A percentile compares a stretch with the other conserved stretches of the same genome.
These are phyloP conservation scores for Chimonanthus salicifolius DNA, from an alignment of 164 flowering plant genomes.

Conservation along the genomic window DNA sequence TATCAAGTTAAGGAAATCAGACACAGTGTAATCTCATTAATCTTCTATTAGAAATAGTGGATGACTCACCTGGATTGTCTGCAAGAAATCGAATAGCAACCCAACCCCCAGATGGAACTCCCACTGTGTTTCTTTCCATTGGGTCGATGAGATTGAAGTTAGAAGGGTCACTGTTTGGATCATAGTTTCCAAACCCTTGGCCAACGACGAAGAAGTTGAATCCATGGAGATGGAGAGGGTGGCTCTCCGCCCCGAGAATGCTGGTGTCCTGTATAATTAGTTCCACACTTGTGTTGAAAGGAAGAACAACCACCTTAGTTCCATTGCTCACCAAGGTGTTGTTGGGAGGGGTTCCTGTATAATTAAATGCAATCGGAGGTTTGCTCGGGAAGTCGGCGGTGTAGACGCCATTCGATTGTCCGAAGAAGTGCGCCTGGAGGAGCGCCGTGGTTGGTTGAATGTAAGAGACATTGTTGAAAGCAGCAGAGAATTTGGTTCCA, in stretches of 20 bases:
- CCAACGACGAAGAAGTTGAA: conserved; percentile 60
- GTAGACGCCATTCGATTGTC: conserved; percentile 32
- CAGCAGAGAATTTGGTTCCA: conserved; percentile 47
- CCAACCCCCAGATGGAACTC: conserved; percentile 68
- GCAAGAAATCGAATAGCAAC: conserved; percentile 53
- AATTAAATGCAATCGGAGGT: conserved; percentile 38
- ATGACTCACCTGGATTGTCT: conserved; percentile 52
- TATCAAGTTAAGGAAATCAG: neutral
- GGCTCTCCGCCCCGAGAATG: conserved; percentile 58
- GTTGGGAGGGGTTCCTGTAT: conserved; percentile 56
- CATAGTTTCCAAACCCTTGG: conserved; percentile 56
- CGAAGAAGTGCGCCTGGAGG: conserved; percentile 42
- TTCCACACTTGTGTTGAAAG: conserved; percentile 52
- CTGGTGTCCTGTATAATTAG: conserved; percentile 58
- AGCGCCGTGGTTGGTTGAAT: conserved; percentile 37
- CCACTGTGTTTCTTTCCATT: conserved; percentile 50
- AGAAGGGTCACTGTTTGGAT: conserved; percentile 40
- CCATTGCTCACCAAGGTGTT: conserved; percentile 40
- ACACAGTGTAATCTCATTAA: neutral
- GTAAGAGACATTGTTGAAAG: conserved; percentile 48
- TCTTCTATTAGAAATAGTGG: too few relatives aligned
- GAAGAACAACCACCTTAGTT: conserved; percentile 46
- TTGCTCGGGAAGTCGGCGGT: conserved; percentile 36
- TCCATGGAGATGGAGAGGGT: conserved; percentile 70
- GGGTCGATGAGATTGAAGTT: conserved; percentile 57